Percentiles rank a stretch among this genome's conserved stretches.
phyloP scores from a whole-genome alignment of 2,329 filamentous ascomycete genomes.

The Xylariaceae sp. region DNA sequence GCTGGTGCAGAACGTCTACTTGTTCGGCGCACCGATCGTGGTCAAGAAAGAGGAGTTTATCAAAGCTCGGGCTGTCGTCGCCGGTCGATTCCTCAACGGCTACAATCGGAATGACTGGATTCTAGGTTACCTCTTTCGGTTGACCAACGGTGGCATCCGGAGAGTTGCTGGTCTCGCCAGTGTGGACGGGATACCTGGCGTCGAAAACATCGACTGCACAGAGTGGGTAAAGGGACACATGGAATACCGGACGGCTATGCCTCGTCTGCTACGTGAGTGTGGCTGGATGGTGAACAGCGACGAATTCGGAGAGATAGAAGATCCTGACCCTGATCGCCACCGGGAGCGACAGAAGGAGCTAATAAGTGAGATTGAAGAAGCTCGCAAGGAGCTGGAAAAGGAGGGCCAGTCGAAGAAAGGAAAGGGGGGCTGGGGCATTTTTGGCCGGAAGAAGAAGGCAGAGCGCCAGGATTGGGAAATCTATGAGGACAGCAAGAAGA shows the following conservation, averaged over 20 bases:
- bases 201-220: constrained; percentile 89
- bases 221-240: constrained; percentile 86
- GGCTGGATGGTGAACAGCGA: constrained; percentile 90
- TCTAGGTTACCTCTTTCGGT: constrained; percentile 87
- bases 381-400: constrained; percentile 76
- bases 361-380: constrained; percentile 94
- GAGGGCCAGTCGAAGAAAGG: constrained; percentile 62
- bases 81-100: constrained; percentile 90
- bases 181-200: constrained; percentile 67
- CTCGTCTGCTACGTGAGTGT: constrained; percentile 74
- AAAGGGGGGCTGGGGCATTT: constrained; percentile 56
- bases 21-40: constrained; percentile 89
- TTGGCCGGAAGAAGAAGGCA: constrained; percentile 73
- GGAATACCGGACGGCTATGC: constrained; percentile 93
- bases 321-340: constrained; percentile 93
- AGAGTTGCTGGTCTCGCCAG: constrained; percentile 77
- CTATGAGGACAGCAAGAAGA: constrained; percentile 65
- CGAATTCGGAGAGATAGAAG: constrained; percentile 94
- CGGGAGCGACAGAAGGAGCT: constrained; percentile 81
- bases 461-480: constrained; percentile 91
- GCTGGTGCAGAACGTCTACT: constrained; percentile 87
- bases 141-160: constrained; percentile 88
- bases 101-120: constrained; percentile 98
- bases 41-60: constrained; percentile 87
- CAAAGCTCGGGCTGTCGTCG: constrained; percentile 73